Evolutionary conservation across 2,329 filamentous ascomycete species (phyloP).

Genomic region (Sordariomycetes sp.): DNA sequence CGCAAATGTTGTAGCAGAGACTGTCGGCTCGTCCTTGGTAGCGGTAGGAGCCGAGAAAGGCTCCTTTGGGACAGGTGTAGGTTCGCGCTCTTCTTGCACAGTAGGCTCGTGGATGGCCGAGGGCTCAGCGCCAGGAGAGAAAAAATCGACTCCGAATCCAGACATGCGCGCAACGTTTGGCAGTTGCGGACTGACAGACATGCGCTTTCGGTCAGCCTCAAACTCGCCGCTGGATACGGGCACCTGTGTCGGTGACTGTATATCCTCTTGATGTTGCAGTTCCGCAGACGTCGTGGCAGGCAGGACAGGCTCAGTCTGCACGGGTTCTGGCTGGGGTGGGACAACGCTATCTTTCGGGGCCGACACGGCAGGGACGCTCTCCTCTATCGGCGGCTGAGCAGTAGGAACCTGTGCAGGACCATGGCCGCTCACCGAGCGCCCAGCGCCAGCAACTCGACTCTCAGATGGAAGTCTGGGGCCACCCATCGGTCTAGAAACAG

Average conservation of each 20-base stretch:
- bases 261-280: too few relatives aligned
- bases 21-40: background rate
- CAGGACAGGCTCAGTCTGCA: too few relatives aligned
- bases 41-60: background rate
- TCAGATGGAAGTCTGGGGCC: slow-evolving; percentile 20
- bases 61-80: background rate
- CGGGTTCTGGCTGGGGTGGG: too few relatives aligned
- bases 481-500: slow-evolving; percentile 14
- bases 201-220: slow-evolving; percentile 14
- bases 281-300: too few relatives aligned
- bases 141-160: slow-evolving; percentile 50
- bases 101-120: background rate
- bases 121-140: slow-evolving; percentile 13
- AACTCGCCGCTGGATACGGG: too few relatives aligned
- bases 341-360: too few relatives aligned
- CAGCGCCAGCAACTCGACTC: slow-evolving; percentile 6
- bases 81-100: background rate
- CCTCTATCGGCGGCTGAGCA: background rate
- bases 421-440: slow-evolving; percentile 5
- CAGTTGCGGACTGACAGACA: slow-evolving; percentile 46
- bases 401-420: background rate
- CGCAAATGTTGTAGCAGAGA: background rate
- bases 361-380: too few relatives aligned
- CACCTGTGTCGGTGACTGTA: too few relatives aligned
- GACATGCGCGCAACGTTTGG: slow-evolving; percentile 51